A percentile compares a stretch with the other conserved stretches of the same genome.
These are phyloP conservation scores for Acacia concinna DNA, from an alignment of 331 rosid species.

Conservation along the genomic window DNA sequence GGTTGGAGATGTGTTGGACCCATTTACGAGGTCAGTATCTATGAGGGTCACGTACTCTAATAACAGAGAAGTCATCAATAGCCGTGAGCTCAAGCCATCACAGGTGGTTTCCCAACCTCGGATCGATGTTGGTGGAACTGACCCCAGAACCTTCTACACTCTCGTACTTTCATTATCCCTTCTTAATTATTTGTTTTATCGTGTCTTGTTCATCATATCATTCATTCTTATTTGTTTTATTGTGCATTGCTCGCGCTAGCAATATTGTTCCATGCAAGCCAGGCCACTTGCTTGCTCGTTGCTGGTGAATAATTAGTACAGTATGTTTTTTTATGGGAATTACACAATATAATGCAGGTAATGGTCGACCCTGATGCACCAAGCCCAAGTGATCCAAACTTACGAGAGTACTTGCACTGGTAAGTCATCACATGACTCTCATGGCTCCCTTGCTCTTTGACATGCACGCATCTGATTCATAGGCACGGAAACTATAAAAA, in stretches of 20 bases:
- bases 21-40: conserved; percentile 1
- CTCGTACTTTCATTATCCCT: conserved; percentile 13
- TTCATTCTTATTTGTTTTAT: background rate
- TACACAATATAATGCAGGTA: conserved; percentile 2
- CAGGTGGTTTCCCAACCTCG: conserved; percentile 28
- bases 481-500: background rate
- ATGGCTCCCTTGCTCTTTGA: background rate
- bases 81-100: conserved; percentile 26
- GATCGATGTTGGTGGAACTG: conserved; percentile 41
- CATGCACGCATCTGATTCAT: background rate
- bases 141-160: conserved; percentile 30
- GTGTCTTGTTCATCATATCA: background rate
- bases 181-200: background rate
- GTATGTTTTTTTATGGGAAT: background rate
- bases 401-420: conserved; percentile 43
- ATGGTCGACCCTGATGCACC: conserved; percentile 49
- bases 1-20: conserved; percentile 38
- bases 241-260: background rate
- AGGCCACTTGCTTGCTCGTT: background rate
- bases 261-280: background rate
- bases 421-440: background rate
- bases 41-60: conserved; percentile 13
- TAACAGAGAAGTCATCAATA: conserved; percentile 22
- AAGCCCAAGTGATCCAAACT: conserved; percentile 38
- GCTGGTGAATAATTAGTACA: background rate